Evolutionary conservation across 441 rosid genomes (phyloP), one percentile per base, ranked within the genome.

Genomic region (Erysimum pusillum): DNA sequence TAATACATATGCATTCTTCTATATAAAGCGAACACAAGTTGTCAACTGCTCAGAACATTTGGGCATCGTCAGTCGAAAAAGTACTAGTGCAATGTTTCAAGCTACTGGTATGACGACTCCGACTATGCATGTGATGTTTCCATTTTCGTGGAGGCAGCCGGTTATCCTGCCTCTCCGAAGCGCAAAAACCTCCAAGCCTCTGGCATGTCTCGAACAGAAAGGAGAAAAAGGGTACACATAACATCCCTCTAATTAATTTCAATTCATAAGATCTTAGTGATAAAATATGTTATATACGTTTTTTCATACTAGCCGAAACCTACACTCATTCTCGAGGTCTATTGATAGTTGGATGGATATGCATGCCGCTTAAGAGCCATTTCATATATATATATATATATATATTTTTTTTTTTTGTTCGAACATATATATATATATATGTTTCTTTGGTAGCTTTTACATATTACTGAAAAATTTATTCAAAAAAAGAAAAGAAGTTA

Each of bases 161-260:
- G 13, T 7, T 66, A 15, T 45, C 58, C 9, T 22, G 42, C 59
- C 59, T 56, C 65, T 6, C 51, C 38, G 17, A 3, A 39, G 48
- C 28, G 5, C 22, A 44, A 74, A 41, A 35, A 73, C 35, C 2
- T 15, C 13, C 25, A 65, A 32, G 56, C 66, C 49, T 34, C 31
- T 74, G 17, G 20, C 78, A 34, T 46, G 44, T 65, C 32, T 74
- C 9, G 15, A 35, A 32, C 45, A 41, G 7, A 35, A 34, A 42
- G 71, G 65, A 54, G 77, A 25, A 48, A 45, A 65, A 41, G 46
- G 71, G 77, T 64, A 63, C 57, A 52, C 41, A 53, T 11, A 22
- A 25, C 13, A 53, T 48, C 11, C 38, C n/a, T 38, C 11, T 52
- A 10, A n/a, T 49, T 52, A 10, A n/a, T 49, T 9, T 34, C 18